Evolutionary conservation across 164 flowering plant genomes (phyloP).

Genomic region (Piper betle): DNA sequence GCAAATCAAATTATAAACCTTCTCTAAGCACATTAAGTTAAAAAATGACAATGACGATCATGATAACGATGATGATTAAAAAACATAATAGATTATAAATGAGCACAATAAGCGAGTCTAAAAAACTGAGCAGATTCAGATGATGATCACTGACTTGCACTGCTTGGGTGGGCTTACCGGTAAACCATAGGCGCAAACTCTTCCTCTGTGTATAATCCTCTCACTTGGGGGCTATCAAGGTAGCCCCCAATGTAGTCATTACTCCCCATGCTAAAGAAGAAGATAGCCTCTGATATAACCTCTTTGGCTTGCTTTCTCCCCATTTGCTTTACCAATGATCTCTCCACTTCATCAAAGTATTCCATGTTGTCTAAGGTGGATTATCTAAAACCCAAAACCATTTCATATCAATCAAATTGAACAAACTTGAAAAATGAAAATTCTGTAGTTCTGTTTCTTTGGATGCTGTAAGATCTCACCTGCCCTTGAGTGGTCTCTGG

Average conservation of each 20-base stretch:
- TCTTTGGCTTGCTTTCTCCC: constrained; percentile 25
- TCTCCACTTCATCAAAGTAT: constrained; percentile 30
- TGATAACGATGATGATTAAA: neutral
- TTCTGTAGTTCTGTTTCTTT: too few species aligned
- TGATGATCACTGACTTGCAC: constrained; percentile 24
- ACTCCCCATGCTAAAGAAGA: constrained; percentile 48
- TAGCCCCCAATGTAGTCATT: constrained; percentile 52
- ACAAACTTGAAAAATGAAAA: neutral
- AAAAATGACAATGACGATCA: neutral
- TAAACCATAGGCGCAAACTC: constrained; percentile 33
- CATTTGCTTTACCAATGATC: constrained; percentile 17
- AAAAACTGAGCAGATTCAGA: neutral
- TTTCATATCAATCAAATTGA: neutral
- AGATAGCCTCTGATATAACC: constrained; percentile 38
- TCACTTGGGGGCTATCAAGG: constrained; percentile 30
- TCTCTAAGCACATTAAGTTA: too few species aligned
- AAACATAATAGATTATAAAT: too few species aligned
- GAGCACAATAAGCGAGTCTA: neutral
- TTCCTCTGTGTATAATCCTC: constrained; percentile 18
- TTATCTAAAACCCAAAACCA: constrained; percentile 18
- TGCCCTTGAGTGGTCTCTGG: constrained; percentile 35
- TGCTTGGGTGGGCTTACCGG: constrained; percentile 38
- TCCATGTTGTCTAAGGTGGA: constrained; percentile 41
- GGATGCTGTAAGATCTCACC: constrained; percentile 11
- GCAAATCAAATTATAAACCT: too few species aligned